Evolutionary conservation across 306 rosid genomes (phyloP).

Genomic region (Ziziphus jujuba): DNA sequence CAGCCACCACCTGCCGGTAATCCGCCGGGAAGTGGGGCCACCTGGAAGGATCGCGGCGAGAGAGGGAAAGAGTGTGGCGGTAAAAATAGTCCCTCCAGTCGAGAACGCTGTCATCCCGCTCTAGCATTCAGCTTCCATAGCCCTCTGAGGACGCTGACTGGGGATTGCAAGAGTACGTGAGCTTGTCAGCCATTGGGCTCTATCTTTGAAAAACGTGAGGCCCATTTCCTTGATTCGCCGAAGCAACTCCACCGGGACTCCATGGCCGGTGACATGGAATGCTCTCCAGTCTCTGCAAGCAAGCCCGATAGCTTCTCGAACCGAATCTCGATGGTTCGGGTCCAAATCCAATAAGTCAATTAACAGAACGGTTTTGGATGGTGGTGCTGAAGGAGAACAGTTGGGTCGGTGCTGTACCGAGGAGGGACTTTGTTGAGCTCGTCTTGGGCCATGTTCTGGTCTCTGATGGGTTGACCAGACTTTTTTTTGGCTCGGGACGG

Average conservation of each 20-base stretch:
- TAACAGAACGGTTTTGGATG: constrained; percentile 35
- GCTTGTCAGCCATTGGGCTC: constrained; percentile 54
- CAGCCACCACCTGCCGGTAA: constrained; percentile 45
- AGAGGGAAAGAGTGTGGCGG: constrained; percentile 79
- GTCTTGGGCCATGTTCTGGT: constrained; percentile 54
- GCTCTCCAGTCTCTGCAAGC: constrained; percentile 86
- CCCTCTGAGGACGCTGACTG: constrained; percentile 72
- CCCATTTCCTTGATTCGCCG: constrained; percentile 41
- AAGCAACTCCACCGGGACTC: constrained; percentile 48
- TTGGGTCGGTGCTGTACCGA: constrained; percentile 41
- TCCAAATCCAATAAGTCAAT: constrained; percentile 50
- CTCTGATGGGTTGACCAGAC: constrained; percentile 53
- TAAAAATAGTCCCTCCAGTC: constrained; percentile 97
- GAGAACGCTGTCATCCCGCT: constrained; percentile 37
- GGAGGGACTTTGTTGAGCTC: constrained; percentile 60
- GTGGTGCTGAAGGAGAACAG: not conserved
- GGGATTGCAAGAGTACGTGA: constrained; percentile 55
- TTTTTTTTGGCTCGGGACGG: too few species aligned
- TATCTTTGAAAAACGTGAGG: constrained; percentile 62
- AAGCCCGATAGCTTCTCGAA: constrained; percentile 36
- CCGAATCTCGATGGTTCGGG: constrained; percentile 31
- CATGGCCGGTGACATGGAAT: constrained; percentile 79
- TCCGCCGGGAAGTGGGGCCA: constrained; percentile 70
- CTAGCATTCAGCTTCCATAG: constrained; percentile 83
- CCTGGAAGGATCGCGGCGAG: constrained; percentile 66